Evolutionary conservation across 306 rosid genomes (phyloP).

Genomic region (Oemleria cerasiformis): DNA sequence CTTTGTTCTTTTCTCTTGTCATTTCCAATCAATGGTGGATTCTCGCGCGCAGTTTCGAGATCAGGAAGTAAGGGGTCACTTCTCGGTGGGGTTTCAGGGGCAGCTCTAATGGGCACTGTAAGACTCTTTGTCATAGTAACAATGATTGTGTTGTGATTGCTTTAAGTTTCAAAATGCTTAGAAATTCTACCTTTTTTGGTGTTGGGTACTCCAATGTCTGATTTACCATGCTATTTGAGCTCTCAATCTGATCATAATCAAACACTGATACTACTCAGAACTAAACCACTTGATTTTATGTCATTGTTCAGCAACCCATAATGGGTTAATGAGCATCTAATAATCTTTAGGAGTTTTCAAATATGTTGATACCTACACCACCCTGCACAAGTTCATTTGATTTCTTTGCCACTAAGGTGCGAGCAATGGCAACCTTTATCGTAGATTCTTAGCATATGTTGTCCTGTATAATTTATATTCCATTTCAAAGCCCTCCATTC

Average conservation of each 20-base stretch:
- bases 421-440: neutral
- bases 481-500: neutral
- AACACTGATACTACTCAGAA: neutral
- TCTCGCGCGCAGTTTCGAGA: conserved; percentile 10
- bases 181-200: neutral
- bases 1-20: neutral
- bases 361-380: neutral
- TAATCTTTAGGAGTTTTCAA: neutral
- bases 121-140: neutral
- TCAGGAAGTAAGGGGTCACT: conserved; percentile 35
- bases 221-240: neutral
- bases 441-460: neutral
- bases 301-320: neutral
- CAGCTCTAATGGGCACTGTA: conserved; percentile 27
- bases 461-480: neutral
- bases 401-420: neutral
- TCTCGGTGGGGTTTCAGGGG: conserved; percentile 28
- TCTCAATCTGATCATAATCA: neutral
- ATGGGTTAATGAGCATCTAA: neutral
- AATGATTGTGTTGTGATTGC: neutral
- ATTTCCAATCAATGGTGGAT: neutral
- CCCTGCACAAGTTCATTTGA: neutral
- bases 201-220: neutral
- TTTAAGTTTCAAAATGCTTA: neutral
- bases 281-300: neutral